Evolutionary conservation across 768 basidiomycete genomes (phyloP).

Genomic region (Hericium rajendrae): DNA sequence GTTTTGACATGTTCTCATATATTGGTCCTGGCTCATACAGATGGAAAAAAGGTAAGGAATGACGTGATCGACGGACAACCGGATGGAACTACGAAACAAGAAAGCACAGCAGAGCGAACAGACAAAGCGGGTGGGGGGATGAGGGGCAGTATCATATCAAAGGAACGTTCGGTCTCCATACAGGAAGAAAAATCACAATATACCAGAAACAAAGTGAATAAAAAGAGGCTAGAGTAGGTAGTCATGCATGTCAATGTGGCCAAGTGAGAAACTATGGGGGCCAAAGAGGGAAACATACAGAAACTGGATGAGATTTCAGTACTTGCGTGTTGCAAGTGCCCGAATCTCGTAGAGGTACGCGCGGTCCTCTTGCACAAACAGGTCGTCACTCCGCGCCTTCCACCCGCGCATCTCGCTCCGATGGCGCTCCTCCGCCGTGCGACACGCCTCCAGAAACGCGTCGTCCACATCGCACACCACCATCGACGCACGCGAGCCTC

Average conservation of each 20-base stretch:
- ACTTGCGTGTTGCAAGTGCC: slow-evolving; percentile 77
- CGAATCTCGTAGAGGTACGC: slow-evolving; percentile 73
- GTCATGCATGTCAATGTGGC: neutral
- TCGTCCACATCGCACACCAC: slow-evolving; percentile 72
- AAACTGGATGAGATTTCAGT: slow-evolving; percentile 20
- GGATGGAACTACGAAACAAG: neutral
- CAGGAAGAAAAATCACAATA: neutral
- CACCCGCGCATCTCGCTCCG: slow-evolving; percentile 79
- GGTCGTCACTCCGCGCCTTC: slow-evolving; percentile 25
- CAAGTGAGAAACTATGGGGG: slow-evolving; percentile 1
- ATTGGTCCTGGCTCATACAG: neutral
- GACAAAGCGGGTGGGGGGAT: neutral
- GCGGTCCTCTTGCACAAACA: slow-evolving; percentile 40
- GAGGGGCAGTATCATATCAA: neutral
- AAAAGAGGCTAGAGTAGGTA: slow-evolving; percentile 2
- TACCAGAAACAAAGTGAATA: neutral
- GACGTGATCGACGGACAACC: neutral
- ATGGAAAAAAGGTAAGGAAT: slow-evolving; percentile 1
- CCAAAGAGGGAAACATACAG: neutral
- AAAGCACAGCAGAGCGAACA: neutral
- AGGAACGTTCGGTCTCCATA: neutral
- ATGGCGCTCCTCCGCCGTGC: slow-evolving; percentile 74
- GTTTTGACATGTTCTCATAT: neutral
- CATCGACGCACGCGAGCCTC: slow-evolving; percentile 72
- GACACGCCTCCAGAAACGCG: slow-evolving; percentile 61